These are phyloP conservation scores for Mycena alexandri DNA, from an alignment of 768 basidiomycete species.

Conservation along the genomic window DNA sequence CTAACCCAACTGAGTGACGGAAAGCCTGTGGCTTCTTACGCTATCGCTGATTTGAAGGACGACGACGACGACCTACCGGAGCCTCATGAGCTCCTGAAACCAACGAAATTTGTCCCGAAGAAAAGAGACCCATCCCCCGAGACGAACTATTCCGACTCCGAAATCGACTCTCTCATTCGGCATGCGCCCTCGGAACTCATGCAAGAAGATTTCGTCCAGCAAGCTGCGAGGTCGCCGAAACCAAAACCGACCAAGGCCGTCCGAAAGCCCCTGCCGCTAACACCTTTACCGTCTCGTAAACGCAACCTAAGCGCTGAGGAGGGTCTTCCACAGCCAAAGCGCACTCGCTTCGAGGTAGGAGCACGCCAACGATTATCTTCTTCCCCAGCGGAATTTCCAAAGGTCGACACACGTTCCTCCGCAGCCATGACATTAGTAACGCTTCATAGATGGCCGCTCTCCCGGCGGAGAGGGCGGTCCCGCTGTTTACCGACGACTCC, in stretches of 20 bases:
- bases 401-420: background rate
- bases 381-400: constrained; percentile 15
- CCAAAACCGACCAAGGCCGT: background rate
- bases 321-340: constrained; percentile 19
- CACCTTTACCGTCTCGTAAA: constrained; percentile 29
- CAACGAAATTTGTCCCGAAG: constrained; percentile 36
- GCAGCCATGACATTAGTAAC: background rate
- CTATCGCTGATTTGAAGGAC: constrained; percentile 41
- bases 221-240: background rate
- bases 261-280: constrained; percentile 13
- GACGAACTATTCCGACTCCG: constrained; percentile 56
- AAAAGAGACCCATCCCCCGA: constrained; percentile 44
- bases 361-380: constrained; percentile 9
- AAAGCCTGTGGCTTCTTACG: constrained; percentile 37
- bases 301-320: constrained; percentile 16
- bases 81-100: constrained; percentile 48
- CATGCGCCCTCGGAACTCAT: constrained; percentile 47
- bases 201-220: background rate
- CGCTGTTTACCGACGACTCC: constrained; percentile 18
- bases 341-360: constrained; percentile 17
- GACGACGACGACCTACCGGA: constrained; percentile 60
- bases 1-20: constrained; percentile 57
- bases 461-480: background rate
- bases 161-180: constrained; percentile 59
- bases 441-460: background rate